phyloP scores from a whole-genome alignment of 768 basidiomycete genomes.

The Wakefieldia striispora region DNA sequence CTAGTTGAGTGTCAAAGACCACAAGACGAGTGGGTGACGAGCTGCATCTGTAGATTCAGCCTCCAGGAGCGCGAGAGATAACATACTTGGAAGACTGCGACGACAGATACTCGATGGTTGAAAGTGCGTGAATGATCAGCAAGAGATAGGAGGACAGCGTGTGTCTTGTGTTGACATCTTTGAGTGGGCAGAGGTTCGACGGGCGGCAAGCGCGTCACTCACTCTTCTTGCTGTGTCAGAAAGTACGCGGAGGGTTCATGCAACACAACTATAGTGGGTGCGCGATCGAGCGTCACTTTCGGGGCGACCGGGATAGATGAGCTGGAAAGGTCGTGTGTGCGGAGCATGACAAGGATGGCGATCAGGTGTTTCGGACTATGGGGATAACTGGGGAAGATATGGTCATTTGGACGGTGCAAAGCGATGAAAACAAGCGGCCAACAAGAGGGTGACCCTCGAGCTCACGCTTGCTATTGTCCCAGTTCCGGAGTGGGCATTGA shows the following conservation, averaged over 20 bases:
- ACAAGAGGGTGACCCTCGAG: conserved; percentile 56
- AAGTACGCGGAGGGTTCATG: conserved; percentile 63
- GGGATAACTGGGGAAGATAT: conserved; percentile 51
- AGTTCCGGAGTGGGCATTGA: conserved; percentile 33
- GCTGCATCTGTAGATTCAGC: conserved; percentile 7
- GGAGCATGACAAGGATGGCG: conserved; percentile 50
- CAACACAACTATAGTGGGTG: conserved; percentile 56
- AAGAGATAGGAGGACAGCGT: conserved; percentile 52
- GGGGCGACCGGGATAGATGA: conserved; percentile 21
- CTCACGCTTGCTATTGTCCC: conserved; percentile 39
- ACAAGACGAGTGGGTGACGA: conserved; percentile 37
- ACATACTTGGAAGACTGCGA: conserved; percentile 22
- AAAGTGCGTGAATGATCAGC: conserved; percentile 46
- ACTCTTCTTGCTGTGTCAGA: conserved; percentile 23
- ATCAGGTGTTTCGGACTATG: conserved; percentile 56
- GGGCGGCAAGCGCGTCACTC: conserved; percentile 7
- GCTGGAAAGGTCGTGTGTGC: conserved; percentile 25
- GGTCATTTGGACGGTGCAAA: conserved; percentile 7
- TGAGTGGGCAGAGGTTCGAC: neutral
- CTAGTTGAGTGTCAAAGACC: conserved; percentile 62
- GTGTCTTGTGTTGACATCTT: conserved; percentile 18
- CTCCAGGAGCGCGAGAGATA: neutral
- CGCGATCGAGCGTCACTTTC: conserved; percentile 35
- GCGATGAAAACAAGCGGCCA: conserved; percentile 24
- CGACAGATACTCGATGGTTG: conserved; percentile 38